Evolutionary conservation across 345 rosid genomes (phyloP), one percentile per base, ranked within the genome.

Genomic region (Sapria himalayana): DNA sequence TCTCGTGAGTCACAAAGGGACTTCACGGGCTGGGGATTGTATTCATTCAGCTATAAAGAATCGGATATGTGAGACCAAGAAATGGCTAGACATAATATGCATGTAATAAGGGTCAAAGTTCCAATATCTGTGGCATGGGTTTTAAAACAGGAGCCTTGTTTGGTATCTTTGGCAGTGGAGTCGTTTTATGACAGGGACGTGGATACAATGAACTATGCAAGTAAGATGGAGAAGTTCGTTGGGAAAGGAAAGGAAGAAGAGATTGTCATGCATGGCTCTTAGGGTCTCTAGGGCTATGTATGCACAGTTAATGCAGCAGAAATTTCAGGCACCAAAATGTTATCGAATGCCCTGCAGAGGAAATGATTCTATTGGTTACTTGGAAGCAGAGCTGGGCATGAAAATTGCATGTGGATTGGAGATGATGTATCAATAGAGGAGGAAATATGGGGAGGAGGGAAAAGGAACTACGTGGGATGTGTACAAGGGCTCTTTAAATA

Each of bases 311-410:
- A 62, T 72, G 62, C 92, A 66, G 65, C 94, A 81, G 63, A 72
- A 62, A 46, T 86, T 86, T 67, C 92, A 78, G 69, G 78, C 92
- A 1, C 94, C 97, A 0, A 76, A 54, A 59, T 71, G 76, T 45
- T 86, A 81, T 55, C 82, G 74, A 0, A 72, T 86, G 93, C 89
- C 82, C 1, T 49, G 45, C 12, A 48, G 74, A 25, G 62, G 63
- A 15, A 72, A 52, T 22, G 58, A 65, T 3, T 17, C 34, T 19
- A 56, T 39, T 7, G 73, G 33, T 7, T 73, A 55, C 58, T 0
- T 35, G 55, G 94, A 81, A 69, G 80, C 97, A 3, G 97, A 81
- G 66, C 37, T 78, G 52, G 97, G 94, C 32, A 66, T 86, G 97
- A 86, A 86, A 55, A 86, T 81, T 3, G 66, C 85, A 0, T 78